Conservation (phyloP, 2,329 filamentous ascomycete species). For the Ophiocordyceps robertsii region DNA sequence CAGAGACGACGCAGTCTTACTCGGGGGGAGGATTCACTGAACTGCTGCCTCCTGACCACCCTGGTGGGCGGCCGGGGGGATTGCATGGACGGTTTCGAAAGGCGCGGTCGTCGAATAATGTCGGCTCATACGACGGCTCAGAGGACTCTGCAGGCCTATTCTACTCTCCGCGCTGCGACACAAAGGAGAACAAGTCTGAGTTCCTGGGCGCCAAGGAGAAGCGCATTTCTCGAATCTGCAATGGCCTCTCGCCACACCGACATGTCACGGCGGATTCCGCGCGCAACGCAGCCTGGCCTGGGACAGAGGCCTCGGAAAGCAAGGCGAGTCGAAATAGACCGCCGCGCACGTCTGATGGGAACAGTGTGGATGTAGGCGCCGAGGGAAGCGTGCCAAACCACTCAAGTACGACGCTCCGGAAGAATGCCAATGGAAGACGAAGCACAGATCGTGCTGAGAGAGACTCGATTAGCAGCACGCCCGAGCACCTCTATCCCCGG, state of each 20-base stretch:
- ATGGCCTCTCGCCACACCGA: not conserved
- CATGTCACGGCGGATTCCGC: not conserved
- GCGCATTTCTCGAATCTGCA: not conserved
- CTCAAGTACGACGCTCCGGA: too few species aligned
- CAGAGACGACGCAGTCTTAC: slow-evolving; percentile 1
- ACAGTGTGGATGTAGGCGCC: too few species aligned
- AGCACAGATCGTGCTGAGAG: slow-evolving; percentile 6
- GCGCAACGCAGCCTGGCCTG: not conserved
- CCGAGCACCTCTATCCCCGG: slow-evolving; percentile 2
- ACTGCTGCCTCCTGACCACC: not conserved
- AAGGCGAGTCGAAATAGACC: too few species aligned
- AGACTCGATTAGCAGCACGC: slow-evolving; percentile 3
- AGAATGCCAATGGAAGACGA: not conserved
- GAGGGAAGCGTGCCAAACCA: not conserved
- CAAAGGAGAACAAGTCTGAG: not conserved
- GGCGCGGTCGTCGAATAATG: not conserved
- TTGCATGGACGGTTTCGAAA: not conserved
- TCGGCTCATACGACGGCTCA: not conserved
- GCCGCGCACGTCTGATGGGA: too few species aligned
- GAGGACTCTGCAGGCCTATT: not conserved
- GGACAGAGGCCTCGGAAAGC: not conserved
- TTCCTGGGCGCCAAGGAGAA: not conserved
- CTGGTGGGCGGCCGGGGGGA: not conserved
- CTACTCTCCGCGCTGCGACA: not conserved
- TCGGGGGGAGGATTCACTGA: not conserved